phyloP scores from a whole-genome alignment of 192 early-diverging fungal genomes.

The Coemansia sp. region DNA sequence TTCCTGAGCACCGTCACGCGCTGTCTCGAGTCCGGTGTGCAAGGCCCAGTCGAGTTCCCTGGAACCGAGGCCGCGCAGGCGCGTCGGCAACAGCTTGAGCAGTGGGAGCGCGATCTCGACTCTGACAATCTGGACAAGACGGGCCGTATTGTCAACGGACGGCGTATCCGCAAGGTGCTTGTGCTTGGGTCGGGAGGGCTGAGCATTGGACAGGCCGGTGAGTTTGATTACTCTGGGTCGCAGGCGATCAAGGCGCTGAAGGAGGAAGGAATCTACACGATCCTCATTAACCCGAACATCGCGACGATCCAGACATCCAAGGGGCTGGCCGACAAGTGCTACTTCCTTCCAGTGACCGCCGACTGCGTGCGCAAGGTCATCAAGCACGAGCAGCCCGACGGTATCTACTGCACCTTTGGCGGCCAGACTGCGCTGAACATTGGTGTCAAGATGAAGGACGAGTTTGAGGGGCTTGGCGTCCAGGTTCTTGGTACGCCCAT shows the following conservation, averaged over 20 bases:
- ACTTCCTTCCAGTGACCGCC: slow-evolving; percentile 94
- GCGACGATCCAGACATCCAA: slow-evolving; percentile 98
- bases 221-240: slow-evolving; percentile 98
- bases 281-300: slow-evolving; percentile 99
- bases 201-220: slow-evolving; percentile 97
- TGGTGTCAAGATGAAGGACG: slow-evolving; percentile 84
- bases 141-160: slow-evolving; percentile 58
- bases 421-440: slow-evolving; percentile 98
- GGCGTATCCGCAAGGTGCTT: slow-evolving; percentile 85
- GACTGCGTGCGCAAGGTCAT: slow-evolving; percentile 96
- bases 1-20: slow-evolving; percentile 80
- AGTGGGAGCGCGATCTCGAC: slow-evolving; percentile 50
- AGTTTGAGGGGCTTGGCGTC: slow-evolving; percentile 87
- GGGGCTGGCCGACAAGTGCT: slow-evolving; percentile 96
- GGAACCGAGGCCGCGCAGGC: slow-evolving; percentile 53
- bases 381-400: slow-evolving; percentile 93
- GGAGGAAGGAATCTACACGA: slow-evolving; percentile 95
- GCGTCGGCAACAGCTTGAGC: slow-evolving; percentile 28
- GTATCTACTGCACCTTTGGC: slow-evolving; percentile 98
- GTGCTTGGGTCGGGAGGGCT: slow-evolving; percentile 96
- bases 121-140: slow-evolving; percentile 45
- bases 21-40: slow-evolving; percentile 64
- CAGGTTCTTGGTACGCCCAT: slow-evolving; percentile 95
- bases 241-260: slow-evolving; percentile 98
- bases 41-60: slow-evolving; percentile 70